phyloP scores from a whole-genome alignment of 1,284 basidiomycete species.

The Pyrrhoderma lamaoense region DNA sequence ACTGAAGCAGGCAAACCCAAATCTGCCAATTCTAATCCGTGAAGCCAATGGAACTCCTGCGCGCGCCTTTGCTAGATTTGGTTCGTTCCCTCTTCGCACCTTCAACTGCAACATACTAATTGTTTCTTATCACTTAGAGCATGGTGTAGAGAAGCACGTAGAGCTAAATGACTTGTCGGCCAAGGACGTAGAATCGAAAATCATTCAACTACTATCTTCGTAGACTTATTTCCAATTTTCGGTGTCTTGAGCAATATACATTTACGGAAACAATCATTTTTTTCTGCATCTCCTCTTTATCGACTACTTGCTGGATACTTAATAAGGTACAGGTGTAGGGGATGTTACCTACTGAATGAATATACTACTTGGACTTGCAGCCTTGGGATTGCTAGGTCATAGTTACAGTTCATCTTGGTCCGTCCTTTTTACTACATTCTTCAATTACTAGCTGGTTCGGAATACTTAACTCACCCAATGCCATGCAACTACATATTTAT shows the following conservation, averaged over 20 bases:
- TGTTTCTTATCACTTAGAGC: constrained; percentile 39
- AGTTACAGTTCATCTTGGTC: no score
- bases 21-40: constrained; percentile 83
- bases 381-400: no score
- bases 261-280: not conserved
- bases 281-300: no score
- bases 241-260: not conserved
- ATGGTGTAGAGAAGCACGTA: constrained; percentile 72
- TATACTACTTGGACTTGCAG: no score
- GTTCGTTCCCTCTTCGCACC: constrained; percentile 40
- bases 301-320: no score
- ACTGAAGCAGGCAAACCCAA: constrained; percentile 85
- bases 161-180: constrained; percentile 72
- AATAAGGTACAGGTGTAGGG: no score
- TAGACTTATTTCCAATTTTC: not conserved
- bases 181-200: constrained; percentile 62
- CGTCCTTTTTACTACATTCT: no score
- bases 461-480: no score
- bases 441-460: no score
- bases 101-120: constrained; percentile 5
- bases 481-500: no score
- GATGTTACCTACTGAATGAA: no score
- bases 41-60: constrained; percentile 88
- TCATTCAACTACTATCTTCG: constrained; percentile 47
- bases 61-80: constrained; percentile 84